phyloP scores from a whole-genome alignment of 2,329 filamentous ascomycete genomes.

The Ophiognomonia clavigignenti-juglandacearum region DNA sequence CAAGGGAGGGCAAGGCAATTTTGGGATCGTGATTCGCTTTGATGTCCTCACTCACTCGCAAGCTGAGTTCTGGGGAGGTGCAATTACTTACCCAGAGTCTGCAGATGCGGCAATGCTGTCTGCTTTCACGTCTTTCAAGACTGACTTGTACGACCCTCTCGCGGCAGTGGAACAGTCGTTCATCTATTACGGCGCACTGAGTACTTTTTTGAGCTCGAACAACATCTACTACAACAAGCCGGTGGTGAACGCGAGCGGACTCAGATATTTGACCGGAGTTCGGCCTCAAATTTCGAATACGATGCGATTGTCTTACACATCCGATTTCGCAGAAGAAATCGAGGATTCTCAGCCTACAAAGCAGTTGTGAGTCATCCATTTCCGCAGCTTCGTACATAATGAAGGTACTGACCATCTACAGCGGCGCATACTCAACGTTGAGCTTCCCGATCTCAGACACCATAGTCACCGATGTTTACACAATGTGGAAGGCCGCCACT shows the following conservation, averaged over 20 bases:
- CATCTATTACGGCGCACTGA: background rate
- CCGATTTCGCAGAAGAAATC: background rate
- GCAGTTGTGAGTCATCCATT: background rate
- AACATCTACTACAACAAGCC: background rate
- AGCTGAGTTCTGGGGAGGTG: background rate
- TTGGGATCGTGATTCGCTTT: conserved; percentile 30
- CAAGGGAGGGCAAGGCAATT: conserved; percentile 38
- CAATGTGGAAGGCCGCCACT: background rate
- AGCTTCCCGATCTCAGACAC: background rate
- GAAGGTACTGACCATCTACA: background rate
- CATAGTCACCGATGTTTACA: background rate
- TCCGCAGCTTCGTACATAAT: background rate
- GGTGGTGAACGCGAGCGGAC: background rate
- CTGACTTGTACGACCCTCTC: background rate
- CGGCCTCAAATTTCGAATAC: background rate
- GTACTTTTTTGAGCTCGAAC: background rate
- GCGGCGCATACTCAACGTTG: background rate
- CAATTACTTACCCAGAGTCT: background rate
- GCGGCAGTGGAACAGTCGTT: background rate
- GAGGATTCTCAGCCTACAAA: background rate
- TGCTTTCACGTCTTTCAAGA: background rate
- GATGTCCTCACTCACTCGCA: conserved; percentile 13
- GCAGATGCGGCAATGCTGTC: background rate
- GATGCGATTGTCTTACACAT: background rate
- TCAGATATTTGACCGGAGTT: background rate